These are phyloP conservation scores for Parafenestella ontariensis DNA, from an alignment of 2,329 filamentous ascomycete species.

Conservation along the genomic window DNA sequence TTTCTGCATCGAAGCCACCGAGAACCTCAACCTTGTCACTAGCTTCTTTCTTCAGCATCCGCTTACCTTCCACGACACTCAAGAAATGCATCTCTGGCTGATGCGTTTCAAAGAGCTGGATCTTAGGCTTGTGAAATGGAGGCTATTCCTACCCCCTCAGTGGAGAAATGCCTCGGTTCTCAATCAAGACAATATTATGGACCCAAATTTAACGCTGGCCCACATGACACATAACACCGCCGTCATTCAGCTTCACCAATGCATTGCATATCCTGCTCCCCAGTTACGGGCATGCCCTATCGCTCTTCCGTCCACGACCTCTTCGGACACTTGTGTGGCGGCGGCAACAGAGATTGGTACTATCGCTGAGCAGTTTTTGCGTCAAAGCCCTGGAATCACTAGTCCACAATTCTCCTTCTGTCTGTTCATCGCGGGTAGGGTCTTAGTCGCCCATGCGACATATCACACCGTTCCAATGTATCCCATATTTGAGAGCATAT, in stretches of 20 bases:
- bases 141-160: slow-evolving; percentile 8
- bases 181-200: slow-evolving; percentile 46
- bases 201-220: slow-evolving; percentile 36
- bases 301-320: slow-evolving; percentile 24
- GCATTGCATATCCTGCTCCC: slow-evolving; percentile 39
- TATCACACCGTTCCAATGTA: slow-evolving; percentile 39
- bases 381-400: slow-evolving; percentile 30
- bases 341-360: slow-evolving; percentile 32
- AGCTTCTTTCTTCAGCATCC: slow-evolving; percentile 47
- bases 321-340: slow-evolving; percentile 32
- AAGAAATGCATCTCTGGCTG: slow-evolving; percentile 45
- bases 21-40: slow-evolving; percentile 45
- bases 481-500: slow-evolving; percentile 30
- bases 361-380: slow-evolving; percentile 33
- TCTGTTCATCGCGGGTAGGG: slow-evolving; percentile 39
- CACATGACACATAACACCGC: slow-evolving; percentile 41
- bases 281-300: slow-evolving; percentile 34
- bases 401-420: slow-evolving; percentile 45
- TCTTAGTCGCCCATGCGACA: slow-evolving; percentile 43
- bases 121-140: slow-evolving; percentile 30
- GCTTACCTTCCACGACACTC: slow-evolving; percentile 30
- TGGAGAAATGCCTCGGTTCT: slow-evolving; percentile 41
- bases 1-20: slow-evolving; percentile 43
- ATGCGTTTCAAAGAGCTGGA: slow-evolving; percentile 43
- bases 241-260: slow-evolving; percentile 35